phyloP scores from a whole-genome alignment of 73 alveolate species.

The Paramecium sonneborni region DNA sequence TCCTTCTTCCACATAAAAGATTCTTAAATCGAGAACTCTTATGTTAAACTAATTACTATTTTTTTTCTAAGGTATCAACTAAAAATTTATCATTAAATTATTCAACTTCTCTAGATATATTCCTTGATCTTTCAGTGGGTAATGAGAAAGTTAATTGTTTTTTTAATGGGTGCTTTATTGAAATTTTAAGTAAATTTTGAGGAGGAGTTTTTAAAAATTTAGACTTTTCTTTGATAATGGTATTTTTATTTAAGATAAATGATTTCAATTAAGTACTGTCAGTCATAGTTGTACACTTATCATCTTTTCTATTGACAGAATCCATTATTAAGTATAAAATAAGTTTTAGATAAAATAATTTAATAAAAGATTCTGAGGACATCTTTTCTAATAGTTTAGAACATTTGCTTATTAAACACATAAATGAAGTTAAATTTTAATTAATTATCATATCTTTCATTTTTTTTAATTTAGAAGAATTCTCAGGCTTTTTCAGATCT shows the following conservation, averaged over 20 bases:
- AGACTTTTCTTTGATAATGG: not conserved
- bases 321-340: not conserved
- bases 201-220: not conserved
- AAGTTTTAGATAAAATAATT: not conserved
- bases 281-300: not conserved
- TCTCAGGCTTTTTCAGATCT: not conserved
- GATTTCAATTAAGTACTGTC: not conserved
- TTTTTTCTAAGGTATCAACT: not conserved
- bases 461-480: not conserved
- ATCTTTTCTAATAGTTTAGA: not conserved
- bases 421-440: not conserved
- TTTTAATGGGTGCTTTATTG: not conserved
- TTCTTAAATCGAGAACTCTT: not conserved
- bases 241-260: not conserved
- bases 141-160: not conserved
- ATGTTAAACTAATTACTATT: not conserved
- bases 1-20: not conserved
- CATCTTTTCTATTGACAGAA: not conserved
- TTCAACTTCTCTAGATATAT: not conserved
- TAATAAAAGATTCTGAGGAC: not conserved
- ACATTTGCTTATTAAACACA: not conserved
- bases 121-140: not conserved
- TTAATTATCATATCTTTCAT: not conserved
- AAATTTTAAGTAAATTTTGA: not conserved
- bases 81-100: slow-evolving; percentile 5